Evolutionary conservation across 352 stramenopile species (phyloP).

Genomic region (Thalassiosira delicatula): DNA sequence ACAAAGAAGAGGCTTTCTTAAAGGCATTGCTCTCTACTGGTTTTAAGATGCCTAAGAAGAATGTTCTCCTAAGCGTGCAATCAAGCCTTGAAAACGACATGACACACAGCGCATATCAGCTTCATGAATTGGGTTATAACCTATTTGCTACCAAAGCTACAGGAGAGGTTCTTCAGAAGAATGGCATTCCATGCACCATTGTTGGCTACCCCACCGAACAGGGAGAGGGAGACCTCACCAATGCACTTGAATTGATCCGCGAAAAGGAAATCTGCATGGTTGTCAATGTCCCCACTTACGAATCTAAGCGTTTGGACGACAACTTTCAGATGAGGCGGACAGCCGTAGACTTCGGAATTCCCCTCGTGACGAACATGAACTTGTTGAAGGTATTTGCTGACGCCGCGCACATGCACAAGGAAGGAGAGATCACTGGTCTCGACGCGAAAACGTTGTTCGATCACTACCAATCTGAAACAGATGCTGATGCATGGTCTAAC

Average conservation of each 20-base stretch:
- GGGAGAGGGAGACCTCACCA: constrained; percentile 55
- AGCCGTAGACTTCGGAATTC: constrained; percentile 96
- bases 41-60: constrained; percentile 95
- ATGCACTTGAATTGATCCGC: constrained; percentile 91
- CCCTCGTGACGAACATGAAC: constrained; percentile 99
- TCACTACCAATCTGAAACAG: constrained; percentile 94
- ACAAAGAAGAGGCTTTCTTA: constrained; percentile 95
- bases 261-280: constrained; percentile 94
- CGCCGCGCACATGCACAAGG: constrained; percentile 88
- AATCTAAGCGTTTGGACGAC: constrained; percentile 85
- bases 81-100: constrained; percentile 94
- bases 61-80: constrained; percentile 95
- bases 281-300: constrained; percentile 92
- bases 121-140: constrained; percentile 94
- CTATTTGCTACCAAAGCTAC: constrained; percentile 94
- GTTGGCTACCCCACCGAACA: constrained; percentile 84
- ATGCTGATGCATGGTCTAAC: constrained; percentile 92
- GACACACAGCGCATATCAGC: constrained; percentile 93
- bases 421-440: constrained; percentile 90
- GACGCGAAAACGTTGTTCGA: constrained; percentile 96
- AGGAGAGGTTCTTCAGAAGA: constrained; percentile 83
- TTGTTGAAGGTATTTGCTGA: constrained; percentile 95
- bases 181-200: constrained; percentile 80
- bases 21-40: constrained; percentile 92
- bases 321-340: constrained; percentile 96